A percentile compares a stretch with the other conserved stretches of the same genome.
Conservation (phyloP, 768 basidiomycete genomes). For the Lentinula lateritia region DNA sequence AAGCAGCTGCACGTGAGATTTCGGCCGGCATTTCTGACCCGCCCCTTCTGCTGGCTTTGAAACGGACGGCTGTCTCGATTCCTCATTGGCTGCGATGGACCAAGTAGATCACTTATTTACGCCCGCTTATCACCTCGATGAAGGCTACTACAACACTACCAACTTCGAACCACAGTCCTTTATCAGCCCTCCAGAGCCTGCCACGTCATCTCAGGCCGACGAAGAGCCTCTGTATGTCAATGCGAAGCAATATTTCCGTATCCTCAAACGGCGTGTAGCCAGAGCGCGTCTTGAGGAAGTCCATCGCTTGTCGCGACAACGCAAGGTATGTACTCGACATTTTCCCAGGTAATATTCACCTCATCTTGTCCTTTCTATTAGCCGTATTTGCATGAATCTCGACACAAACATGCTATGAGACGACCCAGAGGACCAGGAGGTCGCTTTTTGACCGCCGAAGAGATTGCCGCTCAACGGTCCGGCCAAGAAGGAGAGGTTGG, state of each 20-base stretch:
- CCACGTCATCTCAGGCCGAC: constrained; percentile 47
- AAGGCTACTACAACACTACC: constrained; percentile 15
- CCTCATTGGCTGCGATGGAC: constrained; percentile 21
- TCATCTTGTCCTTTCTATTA: constrained; percentile 22
- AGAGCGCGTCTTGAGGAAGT: constrained; percentile 90
- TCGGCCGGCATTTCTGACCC: constrained; percentile 2
- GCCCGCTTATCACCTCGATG: constrained; percentile 43
- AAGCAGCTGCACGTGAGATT: constrained; percentile 10
- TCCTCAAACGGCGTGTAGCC: constrained; percentile 90
- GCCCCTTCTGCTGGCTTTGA: constrained; percentile 9
- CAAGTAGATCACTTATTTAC: constrained; percentile 59
- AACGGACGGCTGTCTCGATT: constrained; percentile 14
- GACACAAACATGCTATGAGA: constrained; percentile 97
- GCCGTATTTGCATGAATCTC: constrained; percentile 98
- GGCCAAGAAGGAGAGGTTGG: constrained; percentile 26
- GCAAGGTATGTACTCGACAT: constrained; percentile 58
- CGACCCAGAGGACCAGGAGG: constrained; percentile 96
- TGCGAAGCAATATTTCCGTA: constrained; percentile 98
- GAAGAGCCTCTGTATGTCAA: constrained; percentile 99
- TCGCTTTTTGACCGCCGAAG: constrained; percentile 93
- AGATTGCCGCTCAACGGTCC: constrained; percentile 80
- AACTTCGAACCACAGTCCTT: constrained; percentile 14
- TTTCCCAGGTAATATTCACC: constrained; percentile 1
- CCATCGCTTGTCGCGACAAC: constrained; percentile 84
- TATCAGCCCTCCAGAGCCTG: constrained; percentile 11